These are phyloP conservation scores for Dichotomopilus funicola DNA, from an alignment of 2,329 filamentous ascomycete genomes.

Conservation along the genomic window DNA sequence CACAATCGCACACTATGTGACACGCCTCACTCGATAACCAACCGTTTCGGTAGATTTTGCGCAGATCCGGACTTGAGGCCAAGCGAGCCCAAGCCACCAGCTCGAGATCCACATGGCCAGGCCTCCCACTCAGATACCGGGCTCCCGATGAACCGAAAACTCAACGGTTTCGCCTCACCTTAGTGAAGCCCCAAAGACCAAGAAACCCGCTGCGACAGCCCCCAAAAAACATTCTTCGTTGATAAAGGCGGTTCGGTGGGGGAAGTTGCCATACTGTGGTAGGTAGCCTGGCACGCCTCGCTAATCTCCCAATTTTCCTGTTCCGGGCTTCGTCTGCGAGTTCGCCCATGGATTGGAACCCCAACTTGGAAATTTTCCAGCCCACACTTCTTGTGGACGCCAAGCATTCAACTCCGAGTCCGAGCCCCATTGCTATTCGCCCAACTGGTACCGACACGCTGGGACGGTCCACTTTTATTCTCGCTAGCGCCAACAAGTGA, in stretches of 20 bases:
- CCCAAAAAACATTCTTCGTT: no score
- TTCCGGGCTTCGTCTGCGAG: background rate
- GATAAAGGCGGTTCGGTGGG: no score
- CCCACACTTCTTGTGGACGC: background rate
- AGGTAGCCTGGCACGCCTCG: background rate
- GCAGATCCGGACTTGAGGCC: no score
- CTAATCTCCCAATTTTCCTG: background rate
- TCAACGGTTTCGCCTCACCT: no score
- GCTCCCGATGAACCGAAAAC: no score
- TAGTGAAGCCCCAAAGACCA: no score
- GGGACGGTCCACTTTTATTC: constrained; percentile 8
- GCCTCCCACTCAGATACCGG: no score
- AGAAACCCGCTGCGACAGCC: no score
- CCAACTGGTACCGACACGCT: constrained; percentile 4
- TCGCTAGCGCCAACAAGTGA: background rate
- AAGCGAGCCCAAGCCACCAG: no score
- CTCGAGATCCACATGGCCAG: no score
- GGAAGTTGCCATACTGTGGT: no score
- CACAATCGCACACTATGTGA: constrained; percentile 1
- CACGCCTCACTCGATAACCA: background rate
- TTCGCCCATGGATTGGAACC: constrained; percentile 1
- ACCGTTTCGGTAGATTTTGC: no score
- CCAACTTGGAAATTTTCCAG: background rate
- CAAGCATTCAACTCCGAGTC: background rate
- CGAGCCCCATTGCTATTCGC: background rate